These are phyloP conservation scores for Lachnellula occidentalis DNA, from an alignment of 2,329 filamentous ascomycete species.

Conservation along the genomic window DNA sequence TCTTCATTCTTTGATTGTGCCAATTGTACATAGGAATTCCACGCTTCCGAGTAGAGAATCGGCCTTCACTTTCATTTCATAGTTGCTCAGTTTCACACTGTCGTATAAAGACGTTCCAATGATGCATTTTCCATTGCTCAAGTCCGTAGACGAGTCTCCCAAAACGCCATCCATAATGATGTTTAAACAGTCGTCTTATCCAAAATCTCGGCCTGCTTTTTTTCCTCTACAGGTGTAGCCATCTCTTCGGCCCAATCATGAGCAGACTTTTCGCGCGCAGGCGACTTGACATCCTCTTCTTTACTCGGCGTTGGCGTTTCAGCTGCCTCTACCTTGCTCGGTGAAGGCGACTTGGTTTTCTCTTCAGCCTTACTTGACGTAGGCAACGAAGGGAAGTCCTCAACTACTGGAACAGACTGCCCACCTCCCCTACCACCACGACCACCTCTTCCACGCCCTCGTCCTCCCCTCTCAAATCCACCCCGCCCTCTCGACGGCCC, in stretches of 20 bases:
- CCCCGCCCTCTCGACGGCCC: conserved; percentile 10
- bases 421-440: conserved; percentile 20
- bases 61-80: no score
- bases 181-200: background rate
- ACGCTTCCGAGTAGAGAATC: no score
- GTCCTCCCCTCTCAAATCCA: conserved; percentile 16
- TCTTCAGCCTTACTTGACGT: conserved; percentile 4
- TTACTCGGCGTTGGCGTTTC: conserved; percentile 11
- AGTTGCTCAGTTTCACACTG: no score
- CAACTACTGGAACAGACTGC: conserved; percentile 13
- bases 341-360: conserved; percentile 9
- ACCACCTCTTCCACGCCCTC: conserved; percentile 19
- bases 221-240: conserved; percentile 25
- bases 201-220: conserved; percentile 7
- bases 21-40: conserved; percentile 2
- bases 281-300: background rate
- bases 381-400: conserved; percentile 27
- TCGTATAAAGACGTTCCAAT: background rate
- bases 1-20: conserved; percentile 5
- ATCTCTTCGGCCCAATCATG: conserved; percentile 30
- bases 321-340: conserved; percentile 9
- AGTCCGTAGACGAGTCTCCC: conserved; percentile 21
- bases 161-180: background rate
- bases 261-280: conserved; percentile 8
- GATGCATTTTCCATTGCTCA: conserved; percentile 2